Base-by-base conservation (phyloP, 805 yeast species). In the Candida suzukii region DNA sequence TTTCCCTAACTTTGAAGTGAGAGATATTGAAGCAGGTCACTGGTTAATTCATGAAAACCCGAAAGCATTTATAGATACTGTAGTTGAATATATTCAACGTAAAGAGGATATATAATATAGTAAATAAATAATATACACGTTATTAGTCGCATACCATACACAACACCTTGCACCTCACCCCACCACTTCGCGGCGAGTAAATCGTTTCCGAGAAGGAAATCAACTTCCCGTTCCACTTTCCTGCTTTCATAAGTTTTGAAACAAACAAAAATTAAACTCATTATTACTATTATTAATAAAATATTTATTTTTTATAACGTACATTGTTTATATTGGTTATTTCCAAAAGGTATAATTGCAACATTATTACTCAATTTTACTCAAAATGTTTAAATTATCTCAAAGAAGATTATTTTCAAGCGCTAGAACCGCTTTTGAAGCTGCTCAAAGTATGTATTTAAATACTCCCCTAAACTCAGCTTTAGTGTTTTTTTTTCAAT, bases 11-110 rank as follows among this genome's bases (percentile, higher is more conserved):
- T 88, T 88, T 54, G 84, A 78, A 45, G 63, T 85, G 13, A 68
- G 74, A 35, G 95, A 84, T 53, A 66, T 93, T 20, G 81, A 86
- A 17, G 76, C 90, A 0, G 96, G 96, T 2, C 99, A 91, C 60
- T 91, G 97, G 96, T 75, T 90, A 14, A 87, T 87, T 48, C 77
- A 87, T 32, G 97, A 91, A 55, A 82, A 83, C 49, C 96, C 98
- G 1, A 51, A 66, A 8, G 95, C 82, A 54, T 88, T 91, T 47
- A 66, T 86, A 20, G 75, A 70, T 3, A 62, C 65, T 7, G 76
- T 85, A 14, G 70, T 68, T 24, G 83, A 81, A 24, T 90, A 79
- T 63, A 68, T 87, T 6, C 78, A 76, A 42, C 56, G 47, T 14
- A 46, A 50, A 26, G 64, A 60, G 41, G 64, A 58, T 21, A n/a